Evolutionary conservation across 1,284 basidiomycete genomes (phyloP).

Genomic region (Cutaneotrichosporon cavernicola): DNA sequence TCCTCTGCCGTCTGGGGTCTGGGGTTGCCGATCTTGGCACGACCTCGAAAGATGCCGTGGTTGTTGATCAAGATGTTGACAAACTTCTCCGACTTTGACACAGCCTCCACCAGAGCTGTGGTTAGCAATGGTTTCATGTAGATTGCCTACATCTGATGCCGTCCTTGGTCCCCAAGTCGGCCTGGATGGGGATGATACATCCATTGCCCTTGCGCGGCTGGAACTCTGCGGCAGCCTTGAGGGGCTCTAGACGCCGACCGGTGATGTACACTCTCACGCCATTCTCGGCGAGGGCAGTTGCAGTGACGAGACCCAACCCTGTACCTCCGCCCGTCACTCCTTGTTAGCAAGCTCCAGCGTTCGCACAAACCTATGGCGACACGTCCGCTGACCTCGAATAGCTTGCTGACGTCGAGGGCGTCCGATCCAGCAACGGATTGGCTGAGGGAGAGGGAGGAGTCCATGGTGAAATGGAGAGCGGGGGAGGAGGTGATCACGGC

Average conservation of each 20-base stretch:
- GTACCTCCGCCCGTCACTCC: slow-evolving; percentile 41
- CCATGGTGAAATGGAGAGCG: not conserved
- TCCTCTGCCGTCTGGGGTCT: slow-evolving; percentile 46
- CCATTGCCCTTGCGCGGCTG: not conserved
- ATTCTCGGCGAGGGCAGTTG: slow-evolving; percentile 45
- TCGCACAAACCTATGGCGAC: slow-evolving; percentile 29
- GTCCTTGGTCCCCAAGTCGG: slow-evolving; percentile 10
- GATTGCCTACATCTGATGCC: slow-evolving; percentile 2
- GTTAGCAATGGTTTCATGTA: slow-evolving; percentile 8
- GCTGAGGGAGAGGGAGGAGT: not conserved
- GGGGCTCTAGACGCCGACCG: slow-evolving; percentile 46
- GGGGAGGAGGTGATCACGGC: not conserved
- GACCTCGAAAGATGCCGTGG: slow-evolving; percentile 22
- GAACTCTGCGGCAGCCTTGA: slow-evolving; percentile 31
- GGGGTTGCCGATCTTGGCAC: slow-evolving; percentile 28
- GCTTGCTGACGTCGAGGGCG: slow-evolving; percentile 22
- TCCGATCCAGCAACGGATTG: slow-evolving; percentile 15
- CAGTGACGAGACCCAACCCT: slow-evolving; percentile 41
- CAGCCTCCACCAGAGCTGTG: slow-evolving; percentile 8
- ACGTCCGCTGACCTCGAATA: slow-evolving; percentile 34
- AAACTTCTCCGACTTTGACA: slow-evolving; percentile 39
- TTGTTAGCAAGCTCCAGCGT: slow-evolving; percentile 13
- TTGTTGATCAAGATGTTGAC: slow-evolving; percentile 52
- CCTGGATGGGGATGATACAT: slow-evolving; percentile 1
- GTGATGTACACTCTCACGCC: slow-evolving; percentile 52